phyloP scores from a whole-genome alignment of 306 rosid species.

The Casuarina glauca region DNA sequence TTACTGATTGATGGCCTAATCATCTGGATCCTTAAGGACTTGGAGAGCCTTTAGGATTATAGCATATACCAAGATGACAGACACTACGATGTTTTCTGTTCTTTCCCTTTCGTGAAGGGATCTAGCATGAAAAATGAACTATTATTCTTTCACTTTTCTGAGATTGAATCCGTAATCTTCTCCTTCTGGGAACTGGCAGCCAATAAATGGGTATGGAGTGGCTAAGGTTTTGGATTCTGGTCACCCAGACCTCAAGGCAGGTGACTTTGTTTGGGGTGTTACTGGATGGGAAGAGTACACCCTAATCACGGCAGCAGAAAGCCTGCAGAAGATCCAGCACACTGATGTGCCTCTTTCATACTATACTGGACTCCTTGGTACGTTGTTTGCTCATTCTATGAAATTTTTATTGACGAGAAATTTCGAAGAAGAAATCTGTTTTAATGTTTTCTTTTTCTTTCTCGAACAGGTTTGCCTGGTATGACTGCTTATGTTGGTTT shows the following conservation, averaged over 20 bases:
- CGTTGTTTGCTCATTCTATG: not conserved
- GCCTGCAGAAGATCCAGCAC: constrained; percentile 38
- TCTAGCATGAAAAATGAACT: no score
- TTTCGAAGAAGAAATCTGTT: no score
- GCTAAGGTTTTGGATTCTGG: constrained; percentile 48
- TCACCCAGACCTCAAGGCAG: constrained; percentile 38
- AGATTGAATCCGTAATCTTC: not conserved
- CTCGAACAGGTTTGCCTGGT: constrained; percentile 47
- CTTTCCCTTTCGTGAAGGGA: no score
- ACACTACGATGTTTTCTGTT: not conserved
- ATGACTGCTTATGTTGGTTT: constrained; percentile 53
- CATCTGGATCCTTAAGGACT: no score
- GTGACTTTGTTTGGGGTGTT: no score
- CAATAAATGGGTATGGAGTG: constrained; percentile 47
- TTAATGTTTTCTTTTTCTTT: no score
- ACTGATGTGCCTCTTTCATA: constrained; percentile 53
- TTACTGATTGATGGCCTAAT: no score
- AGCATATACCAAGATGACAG: not conserved
- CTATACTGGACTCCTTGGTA: constrained; percentile 36
- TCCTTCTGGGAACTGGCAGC: constrained; percentile 15
- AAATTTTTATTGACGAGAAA: not conserved
- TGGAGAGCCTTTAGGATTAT: not conserved
- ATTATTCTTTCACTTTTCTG: not conserved
- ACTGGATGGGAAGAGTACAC: no score
- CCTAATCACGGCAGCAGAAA: constrained; percentile 2